Conservation (phyloP, 306 rosid species). For the Castanopsis chinensis region DNA sequence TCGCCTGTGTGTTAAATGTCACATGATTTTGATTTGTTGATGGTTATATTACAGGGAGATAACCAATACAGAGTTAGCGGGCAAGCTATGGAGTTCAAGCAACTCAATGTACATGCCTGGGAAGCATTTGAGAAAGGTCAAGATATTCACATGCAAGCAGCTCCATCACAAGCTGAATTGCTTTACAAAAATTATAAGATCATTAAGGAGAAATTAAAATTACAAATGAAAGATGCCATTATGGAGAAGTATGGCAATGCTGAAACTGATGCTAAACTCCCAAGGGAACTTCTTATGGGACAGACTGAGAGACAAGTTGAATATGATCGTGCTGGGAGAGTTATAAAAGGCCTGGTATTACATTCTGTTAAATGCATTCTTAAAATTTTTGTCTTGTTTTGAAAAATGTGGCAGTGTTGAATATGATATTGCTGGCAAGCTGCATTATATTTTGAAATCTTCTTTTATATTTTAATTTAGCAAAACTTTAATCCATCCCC, state of each 20-base stretch:
- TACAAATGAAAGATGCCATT: constrained; percentile 51
- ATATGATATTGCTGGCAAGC: not conserved
- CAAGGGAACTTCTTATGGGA: constrained; percentile 64
- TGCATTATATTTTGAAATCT: not conserved
- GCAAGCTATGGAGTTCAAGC: constrained; percentile 60
- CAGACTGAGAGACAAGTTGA: constrained; percentile 62
- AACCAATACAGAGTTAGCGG: constrained; percentile 54
- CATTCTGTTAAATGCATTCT: constrained; percentile 9
- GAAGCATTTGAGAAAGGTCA: constrained; percentile 69
- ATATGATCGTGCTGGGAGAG: constrained; percentile 64
- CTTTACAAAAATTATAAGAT: constrained; percentile 57
- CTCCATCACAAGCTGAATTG: constrained; percentile 72
- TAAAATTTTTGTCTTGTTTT: not conserved
- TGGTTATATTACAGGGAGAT: constrained; percentile 41
- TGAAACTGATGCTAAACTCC: constrained; percentile 48
- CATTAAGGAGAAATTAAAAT: constrained; percentile 51
- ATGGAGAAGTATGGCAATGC: constrained; percentile 67
- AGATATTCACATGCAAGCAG: constrained; percentile 67
- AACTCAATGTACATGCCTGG: constrained; percentile 60
- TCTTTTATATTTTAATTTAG: not conserved
- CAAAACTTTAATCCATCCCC: not conserved
- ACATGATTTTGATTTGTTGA: not conserved
- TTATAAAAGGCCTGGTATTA: constrained; percentile 59
- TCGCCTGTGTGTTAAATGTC: no score
- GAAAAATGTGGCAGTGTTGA: no score